Conservation (phyloP, 1,139 yeast species). For the Sugiyamaella grinbergsii region DNA sequence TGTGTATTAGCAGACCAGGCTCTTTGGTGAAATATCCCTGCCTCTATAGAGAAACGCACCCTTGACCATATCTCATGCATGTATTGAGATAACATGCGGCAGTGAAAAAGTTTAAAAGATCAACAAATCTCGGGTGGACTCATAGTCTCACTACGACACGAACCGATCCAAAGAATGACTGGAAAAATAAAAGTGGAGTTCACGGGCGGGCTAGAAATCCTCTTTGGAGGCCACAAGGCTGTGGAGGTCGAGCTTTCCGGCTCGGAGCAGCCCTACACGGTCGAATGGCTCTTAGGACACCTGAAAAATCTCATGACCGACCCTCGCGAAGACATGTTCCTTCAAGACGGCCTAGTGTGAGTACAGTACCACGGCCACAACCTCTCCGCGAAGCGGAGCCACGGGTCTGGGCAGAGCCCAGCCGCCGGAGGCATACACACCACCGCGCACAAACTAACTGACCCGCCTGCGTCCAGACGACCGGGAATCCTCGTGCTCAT, state of each 20-base stretch:
- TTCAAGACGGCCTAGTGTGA: conserved; percentile 66
- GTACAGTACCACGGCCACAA: too few species aligned
- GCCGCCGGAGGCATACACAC: not conserved
- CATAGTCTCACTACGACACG: too few species aligned
- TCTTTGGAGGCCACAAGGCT: conserved; percentile 56
- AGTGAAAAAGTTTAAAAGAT: too few species aligned
- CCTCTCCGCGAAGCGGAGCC: too few species aligned
- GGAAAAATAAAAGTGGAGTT: conserved; percentile 37
- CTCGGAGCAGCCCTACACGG: conserved; percentile 51
- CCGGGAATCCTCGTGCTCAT: conserved; percentile 92
- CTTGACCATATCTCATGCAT: conserved; percentile 1
- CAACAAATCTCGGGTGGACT: too few species aligned
- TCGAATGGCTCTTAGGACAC: conserved; percentile 58
- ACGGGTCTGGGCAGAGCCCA: not conserved
- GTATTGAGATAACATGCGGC: conserved; percentile 6
- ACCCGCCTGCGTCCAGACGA: conserved; percentile 54
- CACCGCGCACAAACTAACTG: not conserved
- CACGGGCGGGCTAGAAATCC: conserved; percentile 69
- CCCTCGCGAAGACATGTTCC: conserved; percentile 68
- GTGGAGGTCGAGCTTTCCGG: conserved; percentile 47
- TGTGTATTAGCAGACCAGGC: too few species aligned
- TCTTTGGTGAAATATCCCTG: too few species aligned
- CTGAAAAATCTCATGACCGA: conserved; percentile 59
- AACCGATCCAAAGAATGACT: not conserved
- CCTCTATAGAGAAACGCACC: not conserved